Base-by-base conservation (phyloP, 1,139 yeast species). In the Pichia sp. region DNA sequence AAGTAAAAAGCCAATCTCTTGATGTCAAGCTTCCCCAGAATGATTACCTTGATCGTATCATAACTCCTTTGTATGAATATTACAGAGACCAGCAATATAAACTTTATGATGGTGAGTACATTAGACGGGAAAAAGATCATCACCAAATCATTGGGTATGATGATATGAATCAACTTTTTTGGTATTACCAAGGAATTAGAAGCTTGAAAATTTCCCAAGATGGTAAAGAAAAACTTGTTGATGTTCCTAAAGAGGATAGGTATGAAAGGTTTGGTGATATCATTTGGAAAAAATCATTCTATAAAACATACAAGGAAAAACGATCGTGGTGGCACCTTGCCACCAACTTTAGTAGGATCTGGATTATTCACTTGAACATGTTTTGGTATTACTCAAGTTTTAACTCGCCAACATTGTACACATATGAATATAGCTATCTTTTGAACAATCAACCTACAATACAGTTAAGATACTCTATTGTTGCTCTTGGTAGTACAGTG, bases 361-460 rank as follows among this genome's bases (percentile, higher is more conserved):
- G 96, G 96, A 82, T 87, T 42, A 82, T 89, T 51, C 96, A 90
- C 66, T 69, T 84, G 6, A 76, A 89, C 0, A 76, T 85, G 55
- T 90, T 84, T 69, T 89, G 96, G 96, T 87, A 82, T 65, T 88
- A 84, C 64, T 87, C 95, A 0, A 75, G 85, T 45, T 85, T 85
- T 67, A 88, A 89, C 67, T 79, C 95, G 0, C 90, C 95, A 0
- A 76, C 90, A 0, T 71, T 90, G 23, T 90, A 87, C 68, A 88
- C 96, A 0, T 73, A 72, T 50, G 70, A 81, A 55, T 88, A 85
- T 65, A 67, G 71, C 50, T 86, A 82, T 55, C 66, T 78, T 40
- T 65, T 81, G 52, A 79, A 87, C 62, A 84, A 82, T 57, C 82
- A 77, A 45, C 95, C 96, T 0, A 78, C 85, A 0, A 65, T 75